Evolutionary conservation across 768 basidiomycete genomes (phyloP), one percentile per base, ranked within the genome.

Genomic region (Amanita brunnescens): DNA sequence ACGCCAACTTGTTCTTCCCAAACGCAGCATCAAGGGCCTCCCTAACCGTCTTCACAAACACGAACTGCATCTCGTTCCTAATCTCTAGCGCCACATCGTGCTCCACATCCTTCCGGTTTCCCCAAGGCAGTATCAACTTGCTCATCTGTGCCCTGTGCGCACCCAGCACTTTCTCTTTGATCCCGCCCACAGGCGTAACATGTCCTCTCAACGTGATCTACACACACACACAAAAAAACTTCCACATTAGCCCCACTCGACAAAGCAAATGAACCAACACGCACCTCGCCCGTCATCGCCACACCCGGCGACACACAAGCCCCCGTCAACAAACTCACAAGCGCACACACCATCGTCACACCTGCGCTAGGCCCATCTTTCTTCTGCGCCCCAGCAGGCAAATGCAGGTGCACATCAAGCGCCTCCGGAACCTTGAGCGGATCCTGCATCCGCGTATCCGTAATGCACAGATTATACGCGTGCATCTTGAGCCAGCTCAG

Each of bases 311-410:
- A 80, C 5, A 91, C 82, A 47, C 79, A 80, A 9, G 81, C 79
- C 0, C 87, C 87, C 0, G 84, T 89, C 21, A 95, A 69, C 12
- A 94, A 71, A 4, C 91, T 92, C 13, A 94, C 85, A 48, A 96
- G 79, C 3, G 93, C 92, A 58, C 91, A 52, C 54, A 90, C 87
- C 81, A 94, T 91, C 0, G 89, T 88, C 20, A 94, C 75, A 2
- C 92, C 92, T 0, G 91, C 92, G 60, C 87, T 90, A 0, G 92
- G 91, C 0, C 93, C 92, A 59, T 95, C 92, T 70, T 95, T 96
- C 76, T 84, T 91, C 65, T 92, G 87, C 2, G 91, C 87, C 0
- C 93, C 94, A 1, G 87, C 78, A 0, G 93, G 94, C 7, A 95
- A 71, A 61, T 96, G 93, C 13, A 93, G 69, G 59, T 97, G 93